Conservation (phyloP, 2,329 filamentous ascomycete species). For the Hypoxylon sp. region DNA sequence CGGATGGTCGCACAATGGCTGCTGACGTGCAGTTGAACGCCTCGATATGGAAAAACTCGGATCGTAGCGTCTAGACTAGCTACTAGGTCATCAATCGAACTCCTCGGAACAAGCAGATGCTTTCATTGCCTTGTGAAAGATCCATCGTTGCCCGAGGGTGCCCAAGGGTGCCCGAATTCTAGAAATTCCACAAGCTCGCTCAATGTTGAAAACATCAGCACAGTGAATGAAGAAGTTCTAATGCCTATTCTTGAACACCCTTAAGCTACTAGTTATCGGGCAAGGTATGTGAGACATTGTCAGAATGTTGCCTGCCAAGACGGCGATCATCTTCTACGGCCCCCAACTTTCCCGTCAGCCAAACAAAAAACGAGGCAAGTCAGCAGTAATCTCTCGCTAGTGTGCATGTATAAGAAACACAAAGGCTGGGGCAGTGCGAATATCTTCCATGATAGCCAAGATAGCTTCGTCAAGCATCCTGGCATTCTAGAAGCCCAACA, state of each 20-base stretch:
- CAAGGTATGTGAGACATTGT: conserved; percentile 34
- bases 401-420: neutral
- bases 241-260: neutral
- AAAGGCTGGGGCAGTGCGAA: conserved; percentile 10
- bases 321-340: conserved; percentile 12
- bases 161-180: neutral
- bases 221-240: neutral
- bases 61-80: conserved; percentile 5
- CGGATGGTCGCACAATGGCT: conserved; percentile 3
- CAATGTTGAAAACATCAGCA: conserved; percentile 4
- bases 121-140: conserved; percentile 10
- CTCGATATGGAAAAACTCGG: conserved; percentile 14
- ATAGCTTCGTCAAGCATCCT: neutral
- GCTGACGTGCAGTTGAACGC: conserved; percentile 25
- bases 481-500: neutral
- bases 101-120: neutral
- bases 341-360: neutral
- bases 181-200: conserved; percentile 9
- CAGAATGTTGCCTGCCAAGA: conserved; percentile 42
- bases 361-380: conserved; percentile 3
- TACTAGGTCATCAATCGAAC: neutral
- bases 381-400: neutral
- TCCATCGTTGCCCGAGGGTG: too few species aligned
- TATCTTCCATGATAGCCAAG: neutral
- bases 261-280: neutral